A percentile compares a stretch with the other conserved stretches of the same genome.
phyloP scores from a whole-genome alignment of 805 yeast species.

The Ogataea nitratoaversa region DNA sequence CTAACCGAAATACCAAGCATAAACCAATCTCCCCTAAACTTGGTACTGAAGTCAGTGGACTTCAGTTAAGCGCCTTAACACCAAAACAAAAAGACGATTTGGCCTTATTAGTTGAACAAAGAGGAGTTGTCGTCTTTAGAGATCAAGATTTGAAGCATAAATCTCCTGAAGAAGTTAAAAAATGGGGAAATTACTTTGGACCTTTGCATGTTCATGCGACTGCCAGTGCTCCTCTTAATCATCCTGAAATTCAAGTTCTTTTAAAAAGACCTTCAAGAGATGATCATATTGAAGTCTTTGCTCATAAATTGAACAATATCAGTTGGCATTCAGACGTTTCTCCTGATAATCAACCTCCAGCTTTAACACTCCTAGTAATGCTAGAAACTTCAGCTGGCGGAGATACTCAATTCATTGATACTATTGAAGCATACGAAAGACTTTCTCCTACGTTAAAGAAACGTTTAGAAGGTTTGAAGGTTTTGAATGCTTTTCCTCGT shows the following conservation, averaged over 20 bases:
- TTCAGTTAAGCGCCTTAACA: conserved; percentile 51
- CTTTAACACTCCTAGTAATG: conserved; percentile 57
- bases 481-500: conserved; percentile 58
- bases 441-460: conserved; percentile 57
- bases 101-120: conserved; percentile 48
- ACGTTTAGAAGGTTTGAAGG: conserved; percentile 53
- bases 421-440: conserved; percentile 61
- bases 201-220: conserved; percentile 67
- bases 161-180: conserved; percentile 41
- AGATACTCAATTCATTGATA: conserved; percentile 66
- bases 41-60: conserved; percentile 55
- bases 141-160: conserved; percentile 57
- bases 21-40: conserved; percentile 58
- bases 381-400: conserved; percentile 55
- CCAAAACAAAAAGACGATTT: conserved; percentile 58
- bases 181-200: conserved; percentile 61
- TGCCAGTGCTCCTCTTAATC: conserved; percentile 56
- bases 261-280: conserved; percentile 40
- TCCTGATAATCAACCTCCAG: conserved; percentile 67
- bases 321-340: conserved; percentile 70
- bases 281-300: conserved; percentile 31
- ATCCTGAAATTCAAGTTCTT: conserved; percentile 55
- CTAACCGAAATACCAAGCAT: conserved; percentile 18
- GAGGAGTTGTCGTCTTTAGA: conserved; percentile 62
- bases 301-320: conserved; percentile 32